Conservation (phyloP, 2,329 filamentous ascomycete genomes). For the Colletotrichum abscissum region DNA sequence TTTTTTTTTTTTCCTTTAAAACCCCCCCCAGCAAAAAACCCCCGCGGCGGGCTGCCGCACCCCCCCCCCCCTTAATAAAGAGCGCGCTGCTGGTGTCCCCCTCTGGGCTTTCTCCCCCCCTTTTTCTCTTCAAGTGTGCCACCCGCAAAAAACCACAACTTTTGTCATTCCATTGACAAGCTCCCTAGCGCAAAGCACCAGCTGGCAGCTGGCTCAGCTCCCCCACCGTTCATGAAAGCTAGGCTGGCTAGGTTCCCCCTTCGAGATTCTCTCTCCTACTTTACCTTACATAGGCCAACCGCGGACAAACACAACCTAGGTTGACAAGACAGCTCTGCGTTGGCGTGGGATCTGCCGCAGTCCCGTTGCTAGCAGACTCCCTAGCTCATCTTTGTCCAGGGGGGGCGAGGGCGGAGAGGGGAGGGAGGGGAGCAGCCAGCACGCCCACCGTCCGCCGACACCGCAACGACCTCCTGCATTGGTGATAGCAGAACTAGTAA, state of each 20-base stretch:
- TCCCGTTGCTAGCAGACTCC: slow-evolving; percentile 28
- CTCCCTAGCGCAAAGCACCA: neutral
- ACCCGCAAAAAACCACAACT: no score
- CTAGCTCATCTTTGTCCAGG: slow-evolving; percentile 14
- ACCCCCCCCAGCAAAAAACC: no score
- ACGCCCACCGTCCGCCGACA: neutral
- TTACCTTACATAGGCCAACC: neutral
- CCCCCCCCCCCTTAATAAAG: no score
- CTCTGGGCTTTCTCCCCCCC: no score
- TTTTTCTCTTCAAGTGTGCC: no score
- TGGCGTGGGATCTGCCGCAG: slow-evolving; percentile 21
- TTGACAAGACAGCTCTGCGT: neutral
- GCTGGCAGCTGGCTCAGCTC: neutral
- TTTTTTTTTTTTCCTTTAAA: no score
- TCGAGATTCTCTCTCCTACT: neutral
- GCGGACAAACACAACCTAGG: neutral
- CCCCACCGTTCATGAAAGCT: neutral
- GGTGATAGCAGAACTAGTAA: slow-evolving; percentile 15
- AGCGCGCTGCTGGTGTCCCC: no score
- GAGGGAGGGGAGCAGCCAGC: neutral
- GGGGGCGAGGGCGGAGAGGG: neutral
- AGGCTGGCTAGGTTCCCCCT: neutral
- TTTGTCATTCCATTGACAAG: neutral
- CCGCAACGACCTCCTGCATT: slow-evolving; percentile 24
- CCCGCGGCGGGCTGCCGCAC: no score